Conservation (phyloP, 768 basidiomycete genomes). For the Imleria badia region DNA sequence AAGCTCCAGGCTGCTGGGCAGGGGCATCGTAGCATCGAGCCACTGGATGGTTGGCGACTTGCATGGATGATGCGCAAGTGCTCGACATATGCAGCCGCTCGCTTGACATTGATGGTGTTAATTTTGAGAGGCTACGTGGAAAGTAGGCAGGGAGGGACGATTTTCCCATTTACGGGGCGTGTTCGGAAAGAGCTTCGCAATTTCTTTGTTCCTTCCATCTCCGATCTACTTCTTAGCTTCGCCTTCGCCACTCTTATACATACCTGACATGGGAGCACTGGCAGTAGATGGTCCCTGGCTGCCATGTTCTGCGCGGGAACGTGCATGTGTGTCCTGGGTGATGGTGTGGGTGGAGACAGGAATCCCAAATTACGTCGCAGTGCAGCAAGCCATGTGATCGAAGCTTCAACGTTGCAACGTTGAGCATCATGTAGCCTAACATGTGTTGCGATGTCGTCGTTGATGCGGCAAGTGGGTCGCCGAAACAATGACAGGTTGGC, state of each 20-base stretch:
- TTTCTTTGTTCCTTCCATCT: constrained; percentile 19
- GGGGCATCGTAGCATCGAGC: background rate
- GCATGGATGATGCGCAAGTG: background rate
- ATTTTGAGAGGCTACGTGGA: background rate
- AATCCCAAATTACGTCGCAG: constrained; percentile 11
- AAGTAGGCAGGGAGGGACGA: constrained; percentile 5
- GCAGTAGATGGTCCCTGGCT: constrained; percentile 6
- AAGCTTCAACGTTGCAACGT: constrained; percentile 8
- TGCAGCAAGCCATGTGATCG: constrained; percentile 8
- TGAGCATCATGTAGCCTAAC: constrained; percentile 2
- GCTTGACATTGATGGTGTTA: constrained; percentile 1
- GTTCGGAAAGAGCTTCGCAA: constrained; percentile 12
- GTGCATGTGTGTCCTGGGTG: background rate
- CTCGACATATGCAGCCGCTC: background rate
- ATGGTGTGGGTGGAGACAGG: background rate
- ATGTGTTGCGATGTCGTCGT: constrained; percentile 9
- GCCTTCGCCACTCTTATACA: constrained; percentile 7
- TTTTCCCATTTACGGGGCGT: constrained; percentile 12
- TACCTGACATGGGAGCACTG: constrained; percentile 16
- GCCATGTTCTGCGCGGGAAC: constrained; percentile 2
- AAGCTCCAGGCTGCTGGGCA: background rate
- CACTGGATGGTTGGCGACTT: background rate
- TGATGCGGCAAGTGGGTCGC: constrained; percentile 8
- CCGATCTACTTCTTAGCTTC: constrained; percentile 27
- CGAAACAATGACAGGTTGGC: constrained; percentile 6